Evolutionary conservation across 768 basidiomycete species (phyloP), one percentile per base, ranked within the genome.

Genomic region (Pleurotus salmoneostramineus): DNA sequence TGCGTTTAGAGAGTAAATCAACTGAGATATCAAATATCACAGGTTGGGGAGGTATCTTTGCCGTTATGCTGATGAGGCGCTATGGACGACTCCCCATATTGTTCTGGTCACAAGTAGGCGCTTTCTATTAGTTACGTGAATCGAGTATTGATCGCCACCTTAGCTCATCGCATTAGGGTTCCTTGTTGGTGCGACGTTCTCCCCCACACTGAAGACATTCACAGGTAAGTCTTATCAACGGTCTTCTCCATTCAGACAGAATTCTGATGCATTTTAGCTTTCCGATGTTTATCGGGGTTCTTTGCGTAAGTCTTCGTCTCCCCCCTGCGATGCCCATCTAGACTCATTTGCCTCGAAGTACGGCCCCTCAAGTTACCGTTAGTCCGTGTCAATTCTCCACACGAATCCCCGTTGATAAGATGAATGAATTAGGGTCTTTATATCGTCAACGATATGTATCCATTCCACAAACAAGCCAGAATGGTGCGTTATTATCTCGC

Each of bases 1-100:
- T 31, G 34, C n/a, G 31, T 46, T 21, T 15, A n/a, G 2, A 36
- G 58, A 7, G 2, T 10, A 27, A 48, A 47, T 44, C 57, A n/a
- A 56, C 8, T 11, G 43, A 27, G 21, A 27, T 27, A 27, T 27
- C 21, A 27, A 27, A 27, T 1, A 27, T 27, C 21, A 27, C 69
- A 70, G 71, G 12, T 77, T 75, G 72, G 81, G 83, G 10, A 33
- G 78, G 82, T 31, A 65, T 83, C 43, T 66, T 79, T 56, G 76
- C 79, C 7, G 78, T 82, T 4, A 73, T 82, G 58, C 69, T 84
- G 14, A 75, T 82, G 62, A 74, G 80, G 42, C 77, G 79, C 10
- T 81, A 68, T 60, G 84, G 84, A 6, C 78, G 84, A n/a, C 76
- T 85, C 7, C 84, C 84, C 1, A 73, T 84, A 2, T 69, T 85